Evolutionary conservation across 176 grass and related monocot species (phyloP).

Genomic region (Zea mays): DNA sequence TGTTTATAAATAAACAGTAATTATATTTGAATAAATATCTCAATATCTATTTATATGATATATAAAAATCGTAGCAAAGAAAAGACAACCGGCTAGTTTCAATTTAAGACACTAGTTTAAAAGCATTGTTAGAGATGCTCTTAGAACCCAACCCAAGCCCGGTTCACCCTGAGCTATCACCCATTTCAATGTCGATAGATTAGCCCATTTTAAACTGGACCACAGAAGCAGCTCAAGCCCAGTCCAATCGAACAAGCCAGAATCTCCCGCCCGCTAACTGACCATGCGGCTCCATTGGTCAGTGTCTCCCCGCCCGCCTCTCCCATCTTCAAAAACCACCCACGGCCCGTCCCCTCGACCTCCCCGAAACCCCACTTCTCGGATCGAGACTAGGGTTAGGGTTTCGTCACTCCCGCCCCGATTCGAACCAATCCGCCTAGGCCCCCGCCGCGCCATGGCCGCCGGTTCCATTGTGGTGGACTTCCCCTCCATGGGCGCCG

Average conservation of each 20-base stretch:
- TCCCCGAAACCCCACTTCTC: constrained; percentile 51
- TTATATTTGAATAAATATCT: too few species aligned
- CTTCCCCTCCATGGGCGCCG: constrained; percentile 57
- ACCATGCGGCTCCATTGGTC: not conserved
- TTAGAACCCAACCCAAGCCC: not conserved
- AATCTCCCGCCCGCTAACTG: not conserved
- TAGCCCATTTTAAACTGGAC: not conserved
- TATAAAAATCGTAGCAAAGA: too few species aligned
- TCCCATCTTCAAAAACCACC: constrained; percentile 43
- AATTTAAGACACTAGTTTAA: too few species aligned
- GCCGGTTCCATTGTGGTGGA: constrained; percentile 59
- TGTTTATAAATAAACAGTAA: too few species aligned
- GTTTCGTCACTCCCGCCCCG: constrained; percentile 35
- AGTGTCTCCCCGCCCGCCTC: constrained; percentile 12
- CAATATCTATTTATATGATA: too few species aligned
- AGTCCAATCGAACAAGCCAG: not conserved
- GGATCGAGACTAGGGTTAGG: constrained; percentile 56
- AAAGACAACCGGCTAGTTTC: too few species aligned
- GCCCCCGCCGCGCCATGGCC: constrained; percentile 45
- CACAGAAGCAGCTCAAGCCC: not conserved
- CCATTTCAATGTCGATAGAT: not conserved
- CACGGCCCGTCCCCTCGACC: constrained; percentile 26
- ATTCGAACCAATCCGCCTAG: constrained; percentile 38
- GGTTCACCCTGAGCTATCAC: not conserved
- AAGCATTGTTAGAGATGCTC: too few species aligned